Conservation (phyloP, 208 protist genomes). For the Wallacemonas sp. region DNA sequence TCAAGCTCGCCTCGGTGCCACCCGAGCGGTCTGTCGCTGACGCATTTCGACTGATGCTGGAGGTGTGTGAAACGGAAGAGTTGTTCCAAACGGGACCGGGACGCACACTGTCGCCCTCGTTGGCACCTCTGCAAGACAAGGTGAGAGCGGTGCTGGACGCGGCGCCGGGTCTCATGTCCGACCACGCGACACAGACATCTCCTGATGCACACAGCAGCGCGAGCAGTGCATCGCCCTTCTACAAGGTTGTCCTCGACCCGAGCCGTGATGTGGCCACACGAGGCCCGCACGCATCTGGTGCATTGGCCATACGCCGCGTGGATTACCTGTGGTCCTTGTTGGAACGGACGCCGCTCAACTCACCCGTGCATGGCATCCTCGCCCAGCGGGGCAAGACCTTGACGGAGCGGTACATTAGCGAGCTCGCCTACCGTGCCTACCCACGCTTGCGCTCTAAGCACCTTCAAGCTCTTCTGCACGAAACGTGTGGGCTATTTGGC, state of each 20-base stretch:
- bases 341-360: constrained; percentile 72
- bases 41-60: constrained; percentile 71
- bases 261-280: constrained; percentile 11
- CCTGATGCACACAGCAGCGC: not conserved
- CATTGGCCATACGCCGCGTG: constrained; percentile 40
- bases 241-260: constrained; percentile 21
- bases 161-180: not conserved
- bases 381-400: constrained; percentile 69
- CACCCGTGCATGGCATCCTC: constrained; percentile 80
- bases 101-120: constrained; percentile 20
- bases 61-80: constrained; percentile 46
- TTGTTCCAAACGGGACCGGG: constrained; percentile 29
- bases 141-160: not conserved
- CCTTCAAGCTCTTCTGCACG: constrained; percentile 74
- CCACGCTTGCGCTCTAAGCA: constrained; percentile 85
- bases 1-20: constrained; percentile 67
- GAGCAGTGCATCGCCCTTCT: constrained; percentile 27
- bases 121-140: not conserved
- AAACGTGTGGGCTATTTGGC: constrained; percentile 74
- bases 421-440: constrained; percentile 45
- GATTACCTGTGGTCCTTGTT: constrained; percentile 80
- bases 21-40: constrained; percentile 83
- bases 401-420: constrained; percentile 50
- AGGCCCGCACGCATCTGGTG: not conserved
- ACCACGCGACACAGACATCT: not conserved